Percentiles rank a stretch among this genome's conserved stretches.
These are phyloP conservation scores for barrel medic (Medicago truncatula) DNA, from an alignment of 306 rosid genomes.

Conservation along the genomic window MtrunA17r5.0-ANR NC_053047.1:28595001-28595500, in stretches of 20 bases:
- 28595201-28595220: slow-evolving; percentile 26
- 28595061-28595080: slow-evolving; percentile 45
- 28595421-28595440: too few species aligned
- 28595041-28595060: slow-evolving; percentile 28
- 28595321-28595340: slow-evolving; percentile 34
- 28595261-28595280: slow-evolving; percentile 9
- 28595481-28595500: too few species aligned
- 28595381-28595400: neutral
- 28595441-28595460: too few species aligned
- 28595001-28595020: slow-evolving; percentile 38
- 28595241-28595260: slow-evolving; percentile 36
- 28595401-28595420: too few species aligned
- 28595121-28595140: slow-evolving; percentile 38
- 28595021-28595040: slow-evolving; percentile 45
- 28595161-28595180: slow-evolving; percentile 36
- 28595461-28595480: neutral
- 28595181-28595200: slow-evolving; percentile 47
- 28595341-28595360: neutral
- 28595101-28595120: slow-evolving; percentile 34
- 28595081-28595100: slow-evolving; percentile 49
- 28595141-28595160: slow-evolving; percentile 48
- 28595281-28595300: slow-evolving; percentile 8
- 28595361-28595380: neutral
- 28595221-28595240: slow-evolving; percentile 26
- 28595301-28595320: neutral